Base-by-base conservation (phyloP, 345 rosid species). In the Limnanthes douglasii region DNA sequence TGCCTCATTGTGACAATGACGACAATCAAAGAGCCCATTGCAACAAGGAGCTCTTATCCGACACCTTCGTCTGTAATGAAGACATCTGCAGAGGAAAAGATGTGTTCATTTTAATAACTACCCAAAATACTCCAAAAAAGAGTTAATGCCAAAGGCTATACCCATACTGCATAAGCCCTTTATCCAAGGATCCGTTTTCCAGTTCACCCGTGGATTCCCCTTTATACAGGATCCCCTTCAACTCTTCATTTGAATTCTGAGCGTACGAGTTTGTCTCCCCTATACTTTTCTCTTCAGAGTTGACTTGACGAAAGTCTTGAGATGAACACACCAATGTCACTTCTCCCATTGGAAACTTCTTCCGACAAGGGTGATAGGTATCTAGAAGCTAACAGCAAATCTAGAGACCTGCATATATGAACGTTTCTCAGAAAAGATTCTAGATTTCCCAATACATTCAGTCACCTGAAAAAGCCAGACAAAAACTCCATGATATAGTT, bases 21-120 rank as follows among this genome's bases (percentile, higher is more conserved):
- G 94, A 43, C 96, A 86, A 65, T 66, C 78, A 64, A 74, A 81
- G 11, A 74, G 51, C 60, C 75, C 84, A 25, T 60, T 60, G 44
- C 96, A 86, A 53, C 96, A 86, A 43, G 96, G 96, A 39, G 94
- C 86, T 68, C 68, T 70, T 41, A 86, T 64, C 44, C 51, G 61
- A 41, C 94, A 86, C 45, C 84, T 73, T 60, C 94, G 47, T 18
- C 51, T 64, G 54, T 78, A 86, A 48, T 81, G 92, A 2, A 61
- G 48, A 47, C 92, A 81, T 45, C 92, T 86, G 70, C 53, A 54
- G 48, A 33, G 33, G 9, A 38, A n/a, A 15, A 43, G 16, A 21
- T 28, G 21, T 1, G 31, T 24, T 21, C 41, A 11, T 5, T 11
- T n/a, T n/a, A n/a, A n/a, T n/a, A n/a, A n/a, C n/a, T n/a, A n/a